These are phyloP conservation scores for Blastocystis sp. DNA, from an alignment of 352 stramenopile species.

Conservation along the genomic window DNA sequence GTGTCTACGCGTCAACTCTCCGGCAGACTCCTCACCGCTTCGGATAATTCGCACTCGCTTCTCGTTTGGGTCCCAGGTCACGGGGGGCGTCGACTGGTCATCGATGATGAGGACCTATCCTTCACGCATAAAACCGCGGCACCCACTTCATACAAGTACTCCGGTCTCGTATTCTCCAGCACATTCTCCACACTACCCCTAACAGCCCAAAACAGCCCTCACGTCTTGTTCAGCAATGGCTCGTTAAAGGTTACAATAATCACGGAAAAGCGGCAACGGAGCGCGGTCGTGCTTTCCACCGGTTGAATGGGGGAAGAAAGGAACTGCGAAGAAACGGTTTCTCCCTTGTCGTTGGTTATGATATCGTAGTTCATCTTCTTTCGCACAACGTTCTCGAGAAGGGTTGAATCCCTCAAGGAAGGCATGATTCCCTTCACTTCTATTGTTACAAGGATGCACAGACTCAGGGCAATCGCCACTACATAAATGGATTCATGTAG, in stretches of 20 bases:
- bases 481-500: neutral
- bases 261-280: neutral
- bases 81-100: neutral
- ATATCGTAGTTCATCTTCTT: too few relatives aligned
- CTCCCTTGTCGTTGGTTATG: too few relatives aligned
- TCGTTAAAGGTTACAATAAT: slow-evolving; percentile 12
- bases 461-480: neutral
- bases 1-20: neutral
- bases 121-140: neutral
- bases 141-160: slow-evolving; percentile 15
- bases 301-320: neutral
- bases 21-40: neutral
- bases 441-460: neutral
- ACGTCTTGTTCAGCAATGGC: slow-evolving; percentile 2
- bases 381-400: slow-evolving; percentile 17
- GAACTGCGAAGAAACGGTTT: neutral
- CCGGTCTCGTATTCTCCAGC: slow-evolving; percentile 26
- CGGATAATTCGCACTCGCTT: slow-evolving; percentile 10
- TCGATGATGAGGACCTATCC: slow-evolving; percentile 30
- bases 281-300: neutral
- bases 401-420: neutral
- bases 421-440: neutral
- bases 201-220: neutral
- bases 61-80: neutral
- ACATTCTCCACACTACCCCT: neutral